A percentile compares a stretch with the other conserved stretches of the same genome.
Conservation (phyloP, 116 monocot genomes). For the Iris pallida region DNA sequence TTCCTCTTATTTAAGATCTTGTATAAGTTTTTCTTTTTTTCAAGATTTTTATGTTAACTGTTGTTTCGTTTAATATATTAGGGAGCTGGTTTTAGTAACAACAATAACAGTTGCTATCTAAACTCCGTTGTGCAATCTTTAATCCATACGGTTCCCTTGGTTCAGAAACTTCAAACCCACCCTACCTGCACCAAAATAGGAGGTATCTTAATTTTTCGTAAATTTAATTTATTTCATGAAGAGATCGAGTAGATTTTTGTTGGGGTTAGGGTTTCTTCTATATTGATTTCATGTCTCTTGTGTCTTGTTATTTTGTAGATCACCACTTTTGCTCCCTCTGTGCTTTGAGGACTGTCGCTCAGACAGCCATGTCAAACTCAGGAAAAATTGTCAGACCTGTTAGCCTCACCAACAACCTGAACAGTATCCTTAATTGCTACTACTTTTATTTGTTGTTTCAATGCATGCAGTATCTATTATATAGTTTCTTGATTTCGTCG, state of each 20-base stretch:
- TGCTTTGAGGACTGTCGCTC: slow-evolving; percentile 13
- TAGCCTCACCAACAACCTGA: background rate
- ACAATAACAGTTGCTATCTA: slow-evolving; percentile 81
- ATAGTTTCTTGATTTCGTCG: too few species aligned
- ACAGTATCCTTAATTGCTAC: slow-evolving; percentile 5
- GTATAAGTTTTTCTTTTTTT: too few species aligned
- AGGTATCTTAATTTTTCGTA: too few species aligned
- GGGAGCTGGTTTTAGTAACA: slow-evolving; percentile 63
- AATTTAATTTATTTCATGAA: background rate
- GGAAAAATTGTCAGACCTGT: background rate
- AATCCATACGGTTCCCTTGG: slow-evolving; percentile 64
- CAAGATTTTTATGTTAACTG: too few species aligned
- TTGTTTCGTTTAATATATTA: slow-evolving; percentile 2
- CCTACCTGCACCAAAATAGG: too few species aligned
- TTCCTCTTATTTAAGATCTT: too few species aligned
- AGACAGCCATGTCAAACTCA: background rate
- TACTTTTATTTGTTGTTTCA: too few species aligned
- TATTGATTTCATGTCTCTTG: slow-evolving; percentile 7
- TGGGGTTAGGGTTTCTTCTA: background rate
- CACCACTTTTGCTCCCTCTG: slow-evolving; percentile 64
- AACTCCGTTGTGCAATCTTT: slow-evolving; percentile 77
- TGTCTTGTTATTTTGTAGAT: slow-evolving; percentile 23
- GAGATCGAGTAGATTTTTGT: background rate
- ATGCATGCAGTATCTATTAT: too few species aligned
- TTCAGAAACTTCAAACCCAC: slow-evolving; percentile 45